Evolutionary conservation across 73 alveolate genomes (phyloP).

Genomic region (Paramecium octaurelia): DNA sequence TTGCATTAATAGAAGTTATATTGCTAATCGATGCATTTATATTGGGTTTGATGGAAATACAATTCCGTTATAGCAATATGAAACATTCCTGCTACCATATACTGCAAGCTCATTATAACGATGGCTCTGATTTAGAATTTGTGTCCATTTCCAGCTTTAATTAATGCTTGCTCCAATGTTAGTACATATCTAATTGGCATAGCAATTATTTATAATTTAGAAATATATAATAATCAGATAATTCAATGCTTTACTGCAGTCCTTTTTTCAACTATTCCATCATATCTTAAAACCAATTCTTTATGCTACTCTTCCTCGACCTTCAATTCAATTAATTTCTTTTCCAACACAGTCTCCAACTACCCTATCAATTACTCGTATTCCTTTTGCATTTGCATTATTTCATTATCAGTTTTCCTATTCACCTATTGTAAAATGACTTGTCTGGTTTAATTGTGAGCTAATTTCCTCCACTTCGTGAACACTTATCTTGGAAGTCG

Average conservation of each 20-base stretch:
- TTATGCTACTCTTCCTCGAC: conserved; percentile 41
- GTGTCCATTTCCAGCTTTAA: conserved; percentile 45
- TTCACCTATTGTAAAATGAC: background rate
- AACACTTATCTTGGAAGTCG: background rate
- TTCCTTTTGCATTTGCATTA: conserved; percentile 29
- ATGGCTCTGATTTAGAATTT: conserved; percentile 22
- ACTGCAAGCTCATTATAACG: background rate
- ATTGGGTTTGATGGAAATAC: background rate
- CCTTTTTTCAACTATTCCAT: conserved; percentile 49
- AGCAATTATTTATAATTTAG: background rate
- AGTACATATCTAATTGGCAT: conserved; percentile 31
- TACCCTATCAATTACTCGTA: background rate
- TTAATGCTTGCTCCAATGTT: conserved; percentile 27
- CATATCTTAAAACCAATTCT: conserved; percentile 41
- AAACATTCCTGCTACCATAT: conserved; percentile 35
- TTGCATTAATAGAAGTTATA: background rate
- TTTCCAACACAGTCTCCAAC: conserved; percentile 11
- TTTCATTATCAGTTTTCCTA: conserved; percentile 24
- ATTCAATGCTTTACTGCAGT: conserved; percentile 36
- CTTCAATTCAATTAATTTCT: conserved; percentile 22
- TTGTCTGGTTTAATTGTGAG: background rate
- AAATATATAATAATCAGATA: background rate
- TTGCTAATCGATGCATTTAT: background rate
- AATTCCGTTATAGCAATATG: conserved; percentile 1
- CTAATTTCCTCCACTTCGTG: background rate